A percentile compares a stretch with the other conserved stretches of the same genome.
Evolutionary conservation across 1,284 basidiomycete species (phyloP).

Genomic region (Ganoderma meredithae): DNA sequence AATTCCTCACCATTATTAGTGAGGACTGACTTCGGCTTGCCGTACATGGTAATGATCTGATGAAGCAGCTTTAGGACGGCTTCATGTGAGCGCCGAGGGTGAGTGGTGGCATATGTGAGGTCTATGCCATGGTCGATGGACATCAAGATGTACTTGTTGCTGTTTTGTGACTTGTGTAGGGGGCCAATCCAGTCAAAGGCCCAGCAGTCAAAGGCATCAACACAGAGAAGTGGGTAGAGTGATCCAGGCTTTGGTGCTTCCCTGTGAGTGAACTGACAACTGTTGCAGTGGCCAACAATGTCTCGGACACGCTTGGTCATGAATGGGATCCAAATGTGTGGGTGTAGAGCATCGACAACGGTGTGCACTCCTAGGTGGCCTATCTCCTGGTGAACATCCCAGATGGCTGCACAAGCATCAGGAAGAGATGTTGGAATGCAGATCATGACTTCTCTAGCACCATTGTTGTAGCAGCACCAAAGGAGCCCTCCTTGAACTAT

Average conservation of each 20-base stretch:
- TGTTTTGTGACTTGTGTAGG: too few relatives aligned
- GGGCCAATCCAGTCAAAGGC: not conserved
- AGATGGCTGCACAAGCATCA: not conserved
- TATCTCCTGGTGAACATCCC: not conserved
- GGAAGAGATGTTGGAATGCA: not conserved
- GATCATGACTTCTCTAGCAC: not conserved
- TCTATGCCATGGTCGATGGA: not conserved
- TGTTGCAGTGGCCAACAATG: not conserved
- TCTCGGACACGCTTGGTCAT: not conserved
- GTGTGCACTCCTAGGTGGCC: not conserved
- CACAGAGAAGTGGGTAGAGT: not conserved
- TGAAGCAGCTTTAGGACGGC: not conserved
- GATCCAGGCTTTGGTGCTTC: not conserved
- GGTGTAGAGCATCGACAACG: not conserved
- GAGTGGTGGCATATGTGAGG: not conserved
- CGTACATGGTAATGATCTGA: not conserved
- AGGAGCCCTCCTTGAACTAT: not conserved
- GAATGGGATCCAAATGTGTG: not conserved
- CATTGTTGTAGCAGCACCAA: not conserved
- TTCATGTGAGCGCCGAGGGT: not conserved
- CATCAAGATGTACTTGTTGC: too few relatives aligned
- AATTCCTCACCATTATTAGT: not conserved
- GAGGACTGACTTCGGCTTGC: not conserved
- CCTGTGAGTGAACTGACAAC: not conserved
- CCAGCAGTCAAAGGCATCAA: not conserved